Evolutionary conservation across 352 stramenopile species (phyloP).

Genomic region (Phytophthora sansomeana): DNA sequence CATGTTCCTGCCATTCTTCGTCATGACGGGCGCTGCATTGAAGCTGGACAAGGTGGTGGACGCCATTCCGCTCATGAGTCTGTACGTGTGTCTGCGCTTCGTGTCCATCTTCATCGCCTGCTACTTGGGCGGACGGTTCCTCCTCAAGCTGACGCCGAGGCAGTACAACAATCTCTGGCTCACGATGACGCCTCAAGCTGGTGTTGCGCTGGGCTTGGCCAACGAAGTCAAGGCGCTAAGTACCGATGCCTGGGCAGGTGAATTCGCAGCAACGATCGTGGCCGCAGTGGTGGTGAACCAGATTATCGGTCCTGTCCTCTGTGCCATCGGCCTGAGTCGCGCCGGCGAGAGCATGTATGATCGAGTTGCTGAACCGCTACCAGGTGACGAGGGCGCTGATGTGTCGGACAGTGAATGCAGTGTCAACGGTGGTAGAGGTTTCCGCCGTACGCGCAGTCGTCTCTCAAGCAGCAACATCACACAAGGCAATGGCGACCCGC

Average conservation of each 20-base stretch:
- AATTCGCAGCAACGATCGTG: constrained; percentile 74
- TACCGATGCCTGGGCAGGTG: constrained; percentile 54
- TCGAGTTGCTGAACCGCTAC: constrained; percentile 20
- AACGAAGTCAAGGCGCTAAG: constrained; percentile 66
- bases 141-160: constrained; percentile 61
- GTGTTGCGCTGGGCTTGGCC: constrained; percentile 68
- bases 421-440: neutral
- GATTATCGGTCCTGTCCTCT: constrained; percentile 73
- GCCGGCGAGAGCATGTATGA: constrained; percentile 61
- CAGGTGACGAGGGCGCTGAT: constrained; percentile 12
- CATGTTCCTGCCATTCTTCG: constrained; percentile 82
- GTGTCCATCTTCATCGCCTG: constrained; percentile 69
- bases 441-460: constrained; percentile 18
- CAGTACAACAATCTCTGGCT: constrained; percentile 85
- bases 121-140: constrained; percentile 65
- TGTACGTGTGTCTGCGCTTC: constrained; percentile 68
- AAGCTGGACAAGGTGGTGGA: constrained; percentile 71
- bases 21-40: constrained; percentile 76
- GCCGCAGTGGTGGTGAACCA: constrained; percentile 77
- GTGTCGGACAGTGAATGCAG: constrained; percentile 20
- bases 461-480: constrained; percentile 34
- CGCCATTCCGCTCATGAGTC: constrained; percentile 69
- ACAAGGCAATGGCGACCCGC: constrained; percentile 50
- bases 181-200: constrained; percentile 76
- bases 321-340: constrained; percentile 57